These are phyloP conservation scores for Phytophthora tentaculata DNA, from an alignment of 352 stramenopile genomes.

Conservation along the genomic window DNA sequence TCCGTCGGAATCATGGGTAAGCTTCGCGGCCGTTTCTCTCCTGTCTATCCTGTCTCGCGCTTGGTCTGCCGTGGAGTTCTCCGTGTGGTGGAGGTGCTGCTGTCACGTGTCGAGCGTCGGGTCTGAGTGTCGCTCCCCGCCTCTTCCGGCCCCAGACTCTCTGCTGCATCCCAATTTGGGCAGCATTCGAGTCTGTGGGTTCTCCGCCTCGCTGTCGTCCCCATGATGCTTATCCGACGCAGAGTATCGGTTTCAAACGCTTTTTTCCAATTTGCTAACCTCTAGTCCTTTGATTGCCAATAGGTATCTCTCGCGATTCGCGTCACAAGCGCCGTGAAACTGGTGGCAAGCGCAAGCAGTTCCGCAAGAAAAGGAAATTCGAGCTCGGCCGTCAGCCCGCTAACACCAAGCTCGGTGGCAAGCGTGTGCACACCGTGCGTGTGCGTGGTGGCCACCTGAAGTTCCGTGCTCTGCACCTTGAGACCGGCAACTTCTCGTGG, in stretches of 20 bases:
- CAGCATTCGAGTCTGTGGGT: conserved; percentile 85
- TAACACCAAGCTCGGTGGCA: conserved; percentile 98
- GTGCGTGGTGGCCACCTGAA: conserved; percentile 98
- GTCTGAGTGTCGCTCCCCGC: conserved; percentile 38
- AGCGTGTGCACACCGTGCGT: conserved; percentile 96
- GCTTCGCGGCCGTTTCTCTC: conserved; percentile 37
- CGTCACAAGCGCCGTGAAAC: conserved; percentile 99
- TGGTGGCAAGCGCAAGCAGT: conserved; percentile 97
- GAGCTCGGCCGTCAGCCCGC: conserved; percentile 97
- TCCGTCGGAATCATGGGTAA: conserved; percentile 91
- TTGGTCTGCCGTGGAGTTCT: conserved; percentile 37
- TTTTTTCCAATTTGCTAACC: conserved; percentile 16
- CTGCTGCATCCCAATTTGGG: conserved; percentile 91
- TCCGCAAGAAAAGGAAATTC: conserved; percentile 99
- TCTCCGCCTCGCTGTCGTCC: conserved; percentile 26
- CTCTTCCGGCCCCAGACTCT: conserved; percentile 62
- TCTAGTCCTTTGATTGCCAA: conserved; percentile 9
- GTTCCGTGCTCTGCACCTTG: conserved; percentile 97
- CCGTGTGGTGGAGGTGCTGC: conserved; percentile 45
- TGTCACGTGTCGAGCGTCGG: conserved; percentile 30
- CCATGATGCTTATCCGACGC: conserved; percentile 22
- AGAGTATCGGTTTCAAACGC: conserved; percentile 20
- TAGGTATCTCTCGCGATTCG: conserved; percentile 99
- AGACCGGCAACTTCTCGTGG: conserved; percentile 99
- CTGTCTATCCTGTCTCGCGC: conserved; percentile 12